Evolutionary conservation across 108 stramenopile species (phyloP), one percentile per base, ranked within the genome.

Genomic region (Schizochytrium sp.): DNA sequence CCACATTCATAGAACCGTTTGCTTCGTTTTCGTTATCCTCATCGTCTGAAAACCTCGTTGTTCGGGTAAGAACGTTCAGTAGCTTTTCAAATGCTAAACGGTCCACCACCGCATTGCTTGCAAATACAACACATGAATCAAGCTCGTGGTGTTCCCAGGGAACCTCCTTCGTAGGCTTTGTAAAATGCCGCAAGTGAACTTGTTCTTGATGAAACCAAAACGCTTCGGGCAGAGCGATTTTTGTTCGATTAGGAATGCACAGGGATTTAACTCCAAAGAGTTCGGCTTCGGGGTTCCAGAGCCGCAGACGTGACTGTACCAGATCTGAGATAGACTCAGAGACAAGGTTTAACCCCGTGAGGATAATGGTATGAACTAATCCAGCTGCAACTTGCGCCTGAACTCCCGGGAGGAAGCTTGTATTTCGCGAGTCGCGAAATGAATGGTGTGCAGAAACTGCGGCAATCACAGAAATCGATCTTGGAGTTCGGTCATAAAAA

Each of bases 321-420:
- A n/a, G 8, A 53, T 83, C 76, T 5, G 53, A 55, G 5, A 5
- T 38, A 5, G 50, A n/a, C 15, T 83, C 76, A 17, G 76, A 83
- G 47, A 83, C 76, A 10, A 55, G 28, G 13, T 38, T 42, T 10
- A 28, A 5, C 15, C 53, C 53, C 15, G 76, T 83, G 15, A 83
- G 8, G 2, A 83, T 53, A 42, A 83, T 50, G 76, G 28, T 83
- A 5, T 83, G 76, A 0, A 83, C 76, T 10, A 83, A 38, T 17
- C 28, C 53, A 10, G 47, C 7, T 55, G 76, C 10, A 83, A 49
- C 2, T 50, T 55, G 50, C 3, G 50, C 53, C 50, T 55, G 76
- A 42, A 83, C 76, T 47, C 76, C 76, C 55, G 76, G 76, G 1
- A 83, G 47, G 5, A 83, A 53, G 28, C 28, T 83, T 19, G 76